phyloP scores from a whole-genome alignment of 1,284 basidiomycete genomes.

The Lignosus rhinocerotis region DNA sequence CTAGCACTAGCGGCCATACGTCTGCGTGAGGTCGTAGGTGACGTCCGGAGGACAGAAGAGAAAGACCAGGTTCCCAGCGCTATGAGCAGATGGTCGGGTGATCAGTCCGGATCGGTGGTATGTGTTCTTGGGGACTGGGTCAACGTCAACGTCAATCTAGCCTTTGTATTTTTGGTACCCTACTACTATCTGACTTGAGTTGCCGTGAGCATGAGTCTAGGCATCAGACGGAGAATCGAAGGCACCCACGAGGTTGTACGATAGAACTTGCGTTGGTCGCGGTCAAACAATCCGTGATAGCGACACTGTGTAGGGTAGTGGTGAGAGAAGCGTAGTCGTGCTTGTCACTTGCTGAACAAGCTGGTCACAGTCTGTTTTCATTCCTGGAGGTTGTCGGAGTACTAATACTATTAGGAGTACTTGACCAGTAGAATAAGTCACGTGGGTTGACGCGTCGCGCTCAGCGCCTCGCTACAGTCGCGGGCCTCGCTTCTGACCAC shows the following conservation, averaged over 20 bases:
- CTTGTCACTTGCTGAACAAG: slow-evolving; percentile 1
- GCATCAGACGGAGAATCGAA: neutral
- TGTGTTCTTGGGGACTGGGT: neutral
- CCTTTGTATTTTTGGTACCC: neutral
- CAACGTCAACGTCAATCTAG: neutral
- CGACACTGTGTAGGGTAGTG: neutral
- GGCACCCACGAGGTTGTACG: neutral
- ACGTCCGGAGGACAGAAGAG: neutral
- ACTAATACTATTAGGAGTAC: no score
- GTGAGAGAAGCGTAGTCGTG: neutral
- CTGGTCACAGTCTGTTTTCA: neutral
- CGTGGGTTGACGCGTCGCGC: slow-evolving; percentile 24
- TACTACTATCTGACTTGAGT: neutral
- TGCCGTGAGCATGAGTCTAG: neutral
- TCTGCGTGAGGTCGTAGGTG: neutral
- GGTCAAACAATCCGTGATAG: neutral
- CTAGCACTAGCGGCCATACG: neutral
- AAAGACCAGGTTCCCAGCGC: neutral
- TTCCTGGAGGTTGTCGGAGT: no score
- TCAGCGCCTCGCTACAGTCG: slow-evolving; percentile 3
- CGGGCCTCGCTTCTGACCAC: neutral
- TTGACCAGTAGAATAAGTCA: neutral
- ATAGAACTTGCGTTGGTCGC: neutral
- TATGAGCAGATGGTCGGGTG: neutral
- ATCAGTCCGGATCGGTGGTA: neutral